phyloP scores from a whole-genome alignment of 164 flowering plant species.

The grape (Vitis vinifera) region ASM3070453v1 NC_081812.1:18005501-18006000 shows the following conservation, averaged over 20 bases:
- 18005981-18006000: slow-evolving; percentile 20
- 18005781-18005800: neutral
- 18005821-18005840: no score
- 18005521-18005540: slow-evolving; percentile 27
- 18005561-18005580: slow-evolving; percentile 28
- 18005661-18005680: neutral
- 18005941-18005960: slow-evolving; percentile 37
- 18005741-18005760: slow-evolving; percentile 38
- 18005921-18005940: slow-evolving; percentile 29
- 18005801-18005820: no score
- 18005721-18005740: slow-evolving; percentile 40
- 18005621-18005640: slow-evolving; percentile 26
- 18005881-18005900: slow-evolving; percentile 32
- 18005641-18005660: slow-evolving; percentile 35
- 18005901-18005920: slow-evolving; percentile 32
- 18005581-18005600: slow-evolving; percentile 35
- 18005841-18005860: no score
- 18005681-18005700: slow-evolving; percentile 30
- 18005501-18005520: slow-evolving; percentile 34
- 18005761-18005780: neutral
- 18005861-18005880: slow-evolving; percentile 12
- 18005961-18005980: slow-evolving; percentile 35
- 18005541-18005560: slow-evolving; percentile 31
- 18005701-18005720: slow-evolving; percentile 32
- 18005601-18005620: slow-evolving; percentile 35